Evolutionary conservation across 257 asterid species (phyloP), one percentile per base, ranked within the genome.

Genomic region (Nicotiana tabacum): DNA sequence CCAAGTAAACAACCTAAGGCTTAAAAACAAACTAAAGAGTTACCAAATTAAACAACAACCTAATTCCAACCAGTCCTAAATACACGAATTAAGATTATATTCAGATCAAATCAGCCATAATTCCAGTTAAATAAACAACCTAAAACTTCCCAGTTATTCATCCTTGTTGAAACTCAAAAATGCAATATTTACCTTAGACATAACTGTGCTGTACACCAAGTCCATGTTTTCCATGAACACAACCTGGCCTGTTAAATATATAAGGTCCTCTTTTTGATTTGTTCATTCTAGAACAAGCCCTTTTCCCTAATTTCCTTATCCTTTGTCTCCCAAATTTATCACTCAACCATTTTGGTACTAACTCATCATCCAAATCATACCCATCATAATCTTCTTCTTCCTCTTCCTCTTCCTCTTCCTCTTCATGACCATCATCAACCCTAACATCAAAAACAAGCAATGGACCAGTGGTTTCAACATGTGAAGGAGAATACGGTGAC

Each of bases 251-350:
- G 18, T 89, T 89, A 74, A 84, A 82, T 84, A 84, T 80, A 83
- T 87, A 84, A 1, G 93, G 93, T 81, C 90, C 77, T 86, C 79
- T 90, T 89, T 91, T 95, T 48, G 91, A 83, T 48, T 85, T 89
- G 76, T 77, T 85, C 66, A 84, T 83, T 82, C 84, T 92, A 0
- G 93, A 88, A n/a, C 83, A 83, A 6, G 88, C 88, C 85, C 90
- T 92, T 79, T 93, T 91, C 89, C 97, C 97, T 87, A 89, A 74
- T 81, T 93, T 95, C 90, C 81, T 87, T 2, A 92, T 91, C 90
- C 98, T 89, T 91, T 93, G 92, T 82, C 83, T 90, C 84, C 90
- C 98, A 29, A 90, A 83, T 86, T 85, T 95, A 67, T 81, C 88
- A 88, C 87, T 88, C 87, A 91, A 66, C 65, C 87, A 83, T 89